These are phyloP conservation scores for Didymella keratinophila DNA, from an alignment of 2,329 filamentous ascomycete genomes.

Conservation along the genomic window DNA sequence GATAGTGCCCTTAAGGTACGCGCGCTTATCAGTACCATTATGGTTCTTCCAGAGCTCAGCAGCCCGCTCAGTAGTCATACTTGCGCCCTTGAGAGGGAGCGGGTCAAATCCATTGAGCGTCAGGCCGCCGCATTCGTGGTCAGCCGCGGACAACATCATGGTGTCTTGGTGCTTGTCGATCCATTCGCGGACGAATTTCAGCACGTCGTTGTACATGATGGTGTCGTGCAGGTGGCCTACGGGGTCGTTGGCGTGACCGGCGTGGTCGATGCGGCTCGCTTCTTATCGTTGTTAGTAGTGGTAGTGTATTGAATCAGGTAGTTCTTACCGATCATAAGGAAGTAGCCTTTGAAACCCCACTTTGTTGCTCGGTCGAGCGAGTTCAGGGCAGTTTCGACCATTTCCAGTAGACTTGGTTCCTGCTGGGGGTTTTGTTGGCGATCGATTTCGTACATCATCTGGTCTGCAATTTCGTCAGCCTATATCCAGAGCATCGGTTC, in stretches of 20 bases:
- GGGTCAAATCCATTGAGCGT: slow-evolving; percentile 52
- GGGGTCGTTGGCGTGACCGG: slow-evolving; percentile 37
- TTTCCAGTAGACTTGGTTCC: slow-evolving; percentile 53
- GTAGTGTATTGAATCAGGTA: too few species aligned
- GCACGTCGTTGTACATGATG: slow-evolving; percentile 53
- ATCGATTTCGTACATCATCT: slow-evolving; percentile 49
- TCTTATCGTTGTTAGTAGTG: neutral
- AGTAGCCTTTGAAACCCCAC: slow-evolving; percentile 49
- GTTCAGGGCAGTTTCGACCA: slow-evolving; percentile 51
- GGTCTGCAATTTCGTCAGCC: slow-evolving; percentile 18
- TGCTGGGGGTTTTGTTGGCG: slow-evolving; percentile 48
- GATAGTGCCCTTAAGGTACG: slow-evolving; percentile 34
- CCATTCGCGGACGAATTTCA: slow-evolving; percentile 51
- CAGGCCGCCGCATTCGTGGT: slow-evolving; percentile 54
- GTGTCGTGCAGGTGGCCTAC: slow-evolving; percentile 48
- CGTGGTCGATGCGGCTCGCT: slow-evolving; percentile 35
- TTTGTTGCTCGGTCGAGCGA: slow-evolving; percentile 48
- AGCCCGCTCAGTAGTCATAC: slow-evolving; percentile 45
- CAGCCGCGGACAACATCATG: slow-evolving; percentile 52
- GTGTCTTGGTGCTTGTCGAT: slow-evolving; percentile 53
- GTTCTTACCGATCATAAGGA: slow-evolving; percentile 45
- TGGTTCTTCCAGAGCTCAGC: slow-evolving; percentile 37
- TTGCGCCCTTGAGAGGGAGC: slow-evolving; percentile 39
- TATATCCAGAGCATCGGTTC: neutral
- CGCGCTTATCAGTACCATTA: slow-evolving; percentile 42